Percentiles rank a stretch among this genome's conserved stretches.
These are phyloP conservation scores for Canavalia ensiformis DNA, from an alignment of 306 rosid species.

Conservation along the genomic window DNA sequence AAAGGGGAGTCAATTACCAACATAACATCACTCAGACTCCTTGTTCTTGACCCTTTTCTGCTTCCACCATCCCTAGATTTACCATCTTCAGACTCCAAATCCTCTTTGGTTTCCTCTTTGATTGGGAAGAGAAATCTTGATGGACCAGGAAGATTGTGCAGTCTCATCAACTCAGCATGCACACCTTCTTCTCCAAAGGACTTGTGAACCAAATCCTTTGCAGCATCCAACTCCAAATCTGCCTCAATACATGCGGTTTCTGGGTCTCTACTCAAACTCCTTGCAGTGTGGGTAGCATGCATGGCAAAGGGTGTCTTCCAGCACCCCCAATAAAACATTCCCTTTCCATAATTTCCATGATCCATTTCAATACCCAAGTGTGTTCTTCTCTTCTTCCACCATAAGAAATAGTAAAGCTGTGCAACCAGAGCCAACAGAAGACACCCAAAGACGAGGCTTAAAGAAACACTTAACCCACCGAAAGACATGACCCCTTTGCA, in stretches of 20 bases:
- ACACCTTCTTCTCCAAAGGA: slow-evolving; percentile 69
- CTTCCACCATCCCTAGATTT: slow-evolving; percentile 67
- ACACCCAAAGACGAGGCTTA: slow-evolving; percentile 77
- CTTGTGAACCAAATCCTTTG: slow-evolving; percentile 60
- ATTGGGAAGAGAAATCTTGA: slow-evolving; percentile 92
- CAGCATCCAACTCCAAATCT: slow-evolving; percentile 62
- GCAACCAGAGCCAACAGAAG: slow-evolving; percentile 71
- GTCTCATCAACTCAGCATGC: slow-evolving; percentile 85
- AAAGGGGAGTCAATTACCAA: slow-evolving; percentile 61
- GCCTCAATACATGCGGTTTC: slow-evolving; percentile 56
- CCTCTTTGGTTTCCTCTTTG: slow-evolving; percentile 88
- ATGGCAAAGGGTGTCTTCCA: slow-evolving; percentile 56
- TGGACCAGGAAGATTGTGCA: slow-evolving; percentile 87
- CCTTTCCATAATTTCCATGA: slow-evolving; percentile 59
- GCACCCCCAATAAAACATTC: slow-evolving; percentile 57
- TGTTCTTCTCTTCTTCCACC: slow-evolving; percentile 76
- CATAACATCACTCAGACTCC: slow-evolving; percentile 74
- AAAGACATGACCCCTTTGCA: slow-evolving; percentile 54
- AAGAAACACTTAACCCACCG: slow-evolving; percentile 66
- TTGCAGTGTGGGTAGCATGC: slow-evolving; percentile 16
- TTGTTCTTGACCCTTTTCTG: slow-evolving; percentile 73
- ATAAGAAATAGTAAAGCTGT: slow-evolving; percentile 80
- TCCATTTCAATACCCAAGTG: slow-evolving; percentile 63
- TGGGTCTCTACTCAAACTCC: slow-evolving; percentile 36
- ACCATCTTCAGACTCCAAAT: slow-evolving; percentile 88